Evolutionary conservation across 2,329 filamentous ascomycete genomes (phyloP).

Genomic region (Colletotrichum zoysiae): DNA sequence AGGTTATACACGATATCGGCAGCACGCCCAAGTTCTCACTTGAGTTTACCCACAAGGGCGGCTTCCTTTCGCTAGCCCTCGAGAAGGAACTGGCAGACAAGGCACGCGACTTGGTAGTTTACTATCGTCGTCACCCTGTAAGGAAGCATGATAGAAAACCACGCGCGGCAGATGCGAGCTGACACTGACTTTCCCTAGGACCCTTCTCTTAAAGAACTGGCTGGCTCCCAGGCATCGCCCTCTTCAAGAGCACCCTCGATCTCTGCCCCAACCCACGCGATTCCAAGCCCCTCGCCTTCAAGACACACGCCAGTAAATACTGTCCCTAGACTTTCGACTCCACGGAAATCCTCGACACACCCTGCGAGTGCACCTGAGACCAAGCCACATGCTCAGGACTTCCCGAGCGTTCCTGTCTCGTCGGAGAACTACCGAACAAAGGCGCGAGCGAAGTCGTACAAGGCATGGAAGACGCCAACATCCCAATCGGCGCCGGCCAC

Average conservation of each 20-base stretch:
- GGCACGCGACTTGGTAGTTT: slow-evolving; percentile 9
- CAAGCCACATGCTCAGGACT: background rate
- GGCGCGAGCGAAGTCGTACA: slow-evolving; percentile 43
- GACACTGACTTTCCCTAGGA: slow-evolving; percentile 1
- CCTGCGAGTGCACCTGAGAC: background rate
- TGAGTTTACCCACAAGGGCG: slow-evolving; percentile 19
- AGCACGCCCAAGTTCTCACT: slow-evolving; percentile 1
- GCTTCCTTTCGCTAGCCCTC: slow-evolving; percentile 17
- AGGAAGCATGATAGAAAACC: background rate
- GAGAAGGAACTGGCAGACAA: slow-evolving; percentile 17
- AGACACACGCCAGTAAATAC: background rate
- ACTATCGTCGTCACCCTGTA: slow-evolving; percentile 15
- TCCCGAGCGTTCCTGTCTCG: slow-evolving; percentile 6
- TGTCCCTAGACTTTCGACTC: background rate
- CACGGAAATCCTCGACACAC: background rate
- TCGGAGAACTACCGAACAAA: slow-evolving; percentile 39
- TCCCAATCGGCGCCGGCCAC: background rate
- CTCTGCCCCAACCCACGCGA: background rate
- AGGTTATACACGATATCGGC: slow-evolving; percentile 23
- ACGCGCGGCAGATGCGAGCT: slow-evolving; percentile 11
- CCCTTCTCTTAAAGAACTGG: too few species aligned
- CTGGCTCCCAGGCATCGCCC: background rate
- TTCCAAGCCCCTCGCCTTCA: background rate
- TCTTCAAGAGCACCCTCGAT: background rate
- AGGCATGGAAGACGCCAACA: slow-evolving; percentile 34